These are phyloP conservation scores for Draba incana DNA, from an alignment of 345 rosid genomes.

Conservation along the genomic window DNA sequence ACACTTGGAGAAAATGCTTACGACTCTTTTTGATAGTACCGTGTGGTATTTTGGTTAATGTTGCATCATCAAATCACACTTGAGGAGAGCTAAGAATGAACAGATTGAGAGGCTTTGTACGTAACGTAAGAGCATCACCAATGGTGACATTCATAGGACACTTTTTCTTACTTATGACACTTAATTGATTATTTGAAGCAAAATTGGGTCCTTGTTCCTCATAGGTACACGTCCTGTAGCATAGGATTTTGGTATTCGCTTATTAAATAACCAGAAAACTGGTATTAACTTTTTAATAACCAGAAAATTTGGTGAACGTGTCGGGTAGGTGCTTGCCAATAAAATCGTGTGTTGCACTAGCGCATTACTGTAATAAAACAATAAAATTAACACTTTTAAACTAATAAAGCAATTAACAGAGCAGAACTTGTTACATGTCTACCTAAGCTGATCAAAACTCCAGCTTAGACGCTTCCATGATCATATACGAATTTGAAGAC, in stretches of 20 bases:
- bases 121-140: too few species aligned
- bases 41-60: conserved; percentile 22
- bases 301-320: conserved; percentile 4
- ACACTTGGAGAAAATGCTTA: conserved; percentile 27
- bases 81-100: not conserved
- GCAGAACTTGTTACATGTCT: conserved; percentile 10
- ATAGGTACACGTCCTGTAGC: conserved; percentile 37
- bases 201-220: conserved; percentile 5
- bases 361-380: not conserved
- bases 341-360: not conserved
- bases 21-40: conserved; percentile 18
- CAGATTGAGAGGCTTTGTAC: conserved; percentile 2
- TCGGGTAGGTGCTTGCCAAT: conserved; percentile 13
- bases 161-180: too few species aligned
- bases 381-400: not conserved
- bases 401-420: not conserved
- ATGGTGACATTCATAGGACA: too few species aligned
- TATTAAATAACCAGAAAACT: too few species aligned
- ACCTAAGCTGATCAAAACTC: conserved; percentile 23
- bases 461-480: conserved; percentile 18
- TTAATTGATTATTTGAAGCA: conserved; percentile 6
- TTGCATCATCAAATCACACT: conserved; percentile 2
- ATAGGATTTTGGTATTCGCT: conserved; percentile 14
- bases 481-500: not conserved
- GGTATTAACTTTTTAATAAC: not conserved